phyloP scores from a whole-genome alignment of 768 basidiomycete genomes.

The Saitozyma podzolica region DNA sequence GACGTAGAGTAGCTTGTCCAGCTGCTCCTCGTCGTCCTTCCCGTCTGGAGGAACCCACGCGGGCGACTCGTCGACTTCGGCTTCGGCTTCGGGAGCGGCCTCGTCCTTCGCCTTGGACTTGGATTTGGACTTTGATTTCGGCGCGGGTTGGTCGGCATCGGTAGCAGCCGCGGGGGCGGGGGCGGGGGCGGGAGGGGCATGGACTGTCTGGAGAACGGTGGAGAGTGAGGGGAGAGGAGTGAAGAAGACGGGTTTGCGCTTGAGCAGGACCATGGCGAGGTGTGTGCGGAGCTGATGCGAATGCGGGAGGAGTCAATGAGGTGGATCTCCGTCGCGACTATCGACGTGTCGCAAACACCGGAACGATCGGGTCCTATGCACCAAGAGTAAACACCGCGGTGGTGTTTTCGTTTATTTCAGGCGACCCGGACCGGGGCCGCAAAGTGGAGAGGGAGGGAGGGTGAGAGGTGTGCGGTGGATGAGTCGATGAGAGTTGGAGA shows the following conservation, averaged over 20 bases:
- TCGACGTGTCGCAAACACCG: no score
- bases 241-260: conserved; percentile 43
- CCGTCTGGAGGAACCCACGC: conserved; percentile 45
- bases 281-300: background rate
- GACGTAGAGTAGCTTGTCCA: conserved; percentile 38
- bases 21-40: conserved; percentile 50
- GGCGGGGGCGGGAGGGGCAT: conserved; percentile 1
- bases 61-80: background rate
- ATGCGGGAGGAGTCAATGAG: no score
- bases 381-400: no score
- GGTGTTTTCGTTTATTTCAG: no score
- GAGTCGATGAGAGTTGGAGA: no score
- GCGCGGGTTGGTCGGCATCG: background rate
- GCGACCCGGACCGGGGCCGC: no score
- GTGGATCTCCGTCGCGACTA: no score
- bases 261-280: conserved; percentile 38
- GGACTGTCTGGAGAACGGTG: conserved; percentile 33
- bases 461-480: no score
- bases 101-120: conserved; percentile 2
- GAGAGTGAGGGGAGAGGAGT: conserved; percentile 40
- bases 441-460: no score
- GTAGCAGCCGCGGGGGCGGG: conserved; percentile 14
- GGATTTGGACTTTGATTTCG: background rate
- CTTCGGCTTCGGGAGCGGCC: conserved; percentile 4
- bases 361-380: no score